Percentiles rank a stretch among this genome's conserved stretches.
These are phyloP conservation scores for Cyberlindnera japonica DNA, from an alignment of 805 yeast genomes.

Conservation along the genomic window DNA sequence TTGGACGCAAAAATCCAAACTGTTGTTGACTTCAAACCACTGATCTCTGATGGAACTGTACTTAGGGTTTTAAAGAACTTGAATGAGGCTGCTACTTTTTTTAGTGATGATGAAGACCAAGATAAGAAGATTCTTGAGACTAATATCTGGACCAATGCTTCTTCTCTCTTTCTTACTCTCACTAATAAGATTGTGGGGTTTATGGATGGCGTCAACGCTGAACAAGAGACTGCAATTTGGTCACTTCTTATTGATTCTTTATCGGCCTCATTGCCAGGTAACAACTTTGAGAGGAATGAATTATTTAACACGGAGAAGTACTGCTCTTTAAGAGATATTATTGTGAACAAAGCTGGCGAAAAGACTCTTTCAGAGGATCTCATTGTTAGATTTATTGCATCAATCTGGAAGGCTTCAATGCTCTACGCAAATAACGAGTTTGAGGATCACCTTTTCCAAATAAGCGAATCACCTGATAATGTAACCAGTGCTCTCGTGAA, in stretches of 20 bases:
- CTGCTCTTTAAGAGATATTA: constrained; percentile 34
- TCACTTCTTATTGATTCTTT: constrained; percentile 38
- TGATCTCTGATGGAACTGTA: constrained; percentile 44
- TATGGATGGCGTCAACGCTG: constrained; percentile 2
- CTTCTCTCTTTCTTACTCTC: constrained; percentile 36
- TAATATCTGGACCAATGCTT: constrained; percentile 55
- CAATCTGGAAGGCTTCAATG: constrained; percentile 58
- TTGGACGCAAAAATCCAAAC: constrained; percentile 36
- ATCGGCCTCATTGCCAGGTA: constrained; percentile 36
- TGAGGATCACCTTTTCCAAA: constrained; percentile 38
- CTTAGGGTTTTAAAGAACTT: constrained; percentile 45
- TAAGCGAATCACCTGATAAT: constrained; percentile 30
- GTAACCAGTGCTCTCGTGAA: constrained; percentile 36
- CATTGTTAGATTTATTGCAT: constrained; percentile 41
- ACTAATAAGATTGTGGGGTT: constrained; percentile 29
- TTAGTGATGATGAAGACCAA: constrained; percentile 33
- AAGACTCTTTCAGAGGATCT: constrained; percentile 28
- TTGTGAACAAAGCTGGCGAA: constrained; percentile 40
- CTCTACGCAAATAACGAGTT: constrained; percentile 54
- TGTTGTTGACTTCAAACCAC: constrained; percentile 30
- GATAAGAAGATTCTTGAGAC: constrained; percentile 11
- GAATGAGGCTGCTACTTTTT: constrained; percentile 47
- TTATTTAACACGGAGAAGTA: constrained; percentile 44
- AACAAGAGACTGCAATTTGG: constrained; percentile 32
- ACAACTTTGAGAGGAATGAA: constrained; percentile 36